Evolutionary conservation across 306 rosid genomes (phyloP), one percentile per base, ranked within the genome.

Genomic region (Ceratonia siliqua): DNA sequence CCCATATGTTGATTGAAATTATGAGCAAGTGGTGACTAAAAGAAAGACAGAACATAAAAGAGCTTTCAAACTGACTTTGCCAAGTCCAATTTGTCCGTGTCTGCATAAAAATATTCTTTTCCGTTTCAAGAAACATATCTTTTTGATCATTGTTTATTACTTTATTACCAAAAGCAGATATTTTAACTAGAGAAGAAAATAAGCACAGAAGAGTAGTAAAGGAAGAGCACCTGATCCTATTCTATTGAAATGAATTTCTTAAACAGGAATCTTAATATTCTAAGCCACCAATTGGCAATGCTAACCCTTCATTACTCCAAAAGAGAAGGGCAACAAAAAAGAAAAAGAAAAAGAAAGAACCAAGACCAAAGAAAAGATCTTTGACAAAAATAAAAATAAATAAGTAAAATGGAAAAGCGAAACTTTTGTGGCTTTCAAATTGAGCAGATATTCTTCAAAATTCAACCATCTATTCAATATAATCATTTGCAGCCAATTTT

Each of bases 241-340:
- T 61, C 82, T 82, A 42, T 77, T 43, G 55, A 75, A 79, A 22
- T 65, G 25, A 76, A 52, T 12, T 43, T 70, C 72, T 57, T 48
- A 39, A 62, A 46, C 68, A 68, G 66, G 71, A 38, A 80, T 56
- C 75, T 39, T 46, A 36, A 46, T n/a, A 7, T 43, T 61, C 73
- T 32, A 25, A 76, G 48, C 18, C 65, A n/a, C 30, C 15, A 20
- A 7, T 18, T 2, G 28, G 36, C 12, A 66, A 57, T 30, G 39
- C n/a, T 70, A 76, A 24, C 72, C 72, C 24, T 76, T 50, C 63
- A 68, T 54, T 84, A 28, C 62, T 68, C 56, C 68, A 73, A 62
- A 73, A 33, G 45, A 35, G 42, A 67, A 79, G 38, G 71, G 78
- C 63, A 75, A 56, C 24, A 6, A 62, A 62, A 62, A 55, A 22